A percentile compares a stretch with the other conserved stretches of the same genome.
phyloP scores from a whole-genome alignment of 495 filamentous ascomycete species.

The Parathielavia appendiculata region DNA sequence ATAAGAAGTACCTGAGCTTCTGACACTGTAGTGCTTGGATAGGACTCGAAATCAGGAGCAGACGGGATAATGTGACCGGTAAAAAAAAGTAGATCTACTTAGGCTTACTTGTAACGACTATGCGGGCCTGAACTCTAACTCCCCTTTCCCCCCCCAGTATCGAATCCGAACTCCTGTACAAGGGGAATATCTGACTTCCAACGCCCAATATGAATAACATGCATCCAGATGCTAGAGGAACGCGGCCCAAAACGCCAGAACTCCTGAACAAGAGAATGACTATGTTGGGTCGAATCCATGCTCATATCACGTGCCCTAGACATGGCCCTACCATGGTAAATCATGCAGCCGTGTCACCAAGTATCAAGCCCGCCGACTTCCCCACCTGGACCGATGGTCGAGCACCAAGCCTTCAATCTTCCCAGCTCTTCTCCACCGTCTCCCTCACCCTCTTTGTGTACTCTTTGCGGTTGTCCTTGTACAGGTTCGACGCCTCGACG shows the following conservation, averaged over 20 bases:
- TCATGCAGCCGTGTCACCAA: background rate
- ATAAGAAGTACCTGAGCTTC: background rate
- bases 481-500: slow-evolving; percentile 95
- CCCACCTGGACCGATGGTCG: background rate
- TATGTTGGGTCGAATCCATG: background rate
- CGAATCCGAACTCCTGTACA: background rate
- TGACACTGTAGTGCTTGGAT: too few relatives aligned
- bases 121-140: slow-evolving; percentile 13
- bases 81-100: background rate
- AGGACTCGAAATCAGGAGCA: too few relatives aligned
- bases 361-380: slow-evolving; percentile 2
- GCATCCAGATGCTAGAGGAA: slow-evolving; percentile 13
- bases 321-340: background rate
- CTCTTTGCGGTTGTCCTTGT: slow-evolving; percentile 96
- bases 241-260: slow-evolving; percentile 17
- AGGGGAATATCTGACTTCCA: background rate
- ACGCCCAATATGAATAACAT: slow-evolving; percentile 14
- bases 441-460: slow-evolving; percentile 93
- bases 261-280: slow-evolving; percentile 7
- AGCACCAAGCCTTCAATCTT: slow-evolving; percentile 54
- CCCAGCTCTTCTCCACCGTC: slow-evolving; percentile 99
- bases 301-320: background rate
- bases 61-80: background rate
- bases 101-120: background rate
- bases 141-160: background rate